These are phyloP conservation scores for Prunus yedoensis DNA, from an alignment of 331 rosid genomes.

Conservation along the genomic window DNA sequence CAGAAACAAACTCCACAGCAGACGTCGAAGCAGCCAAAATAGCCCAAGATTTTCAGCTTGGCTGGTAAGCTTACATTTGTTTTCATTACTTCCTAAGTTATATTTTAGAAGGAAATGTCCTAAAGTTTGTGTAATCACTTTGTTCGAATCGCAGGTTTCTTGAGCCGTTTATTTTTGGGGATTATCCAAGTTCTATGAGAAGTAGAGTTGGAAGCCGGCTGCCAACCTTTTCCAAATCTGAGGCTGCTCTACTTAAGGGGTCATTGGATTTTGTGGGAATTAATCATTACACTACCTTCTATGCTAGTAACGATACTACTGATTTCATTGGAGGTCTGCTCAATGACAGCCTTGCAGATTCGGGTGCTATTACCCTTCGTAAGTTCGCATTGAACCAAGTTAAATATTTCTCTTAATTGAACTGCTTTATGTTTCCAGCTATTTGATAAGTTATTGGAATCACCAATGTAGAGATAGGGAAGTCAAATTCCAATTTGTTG, in stretches of 20 bases:
- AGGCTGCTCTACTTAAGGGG: conserved; percentile 65
- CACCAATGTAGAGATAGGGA: neutral
- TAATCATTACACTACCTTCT: conserved; percentile 88
- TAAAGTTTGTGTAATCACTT: neutral
- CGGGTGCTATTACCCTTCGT: conserved; percentile 74
- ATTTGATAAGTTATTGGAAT: neutral
- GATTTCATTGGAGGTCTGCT: conserved; percentile 32
- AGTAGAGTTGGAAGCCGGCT: conserved; percentile 63
- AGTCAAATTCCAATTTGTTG: neutral
- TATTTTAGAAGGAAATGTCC: neutral
- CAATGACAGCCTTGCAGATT: conserved; percentile 55
- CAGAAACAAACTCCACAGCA: conserved; percentile 56
- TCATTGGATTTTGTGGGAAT: conserved; percentile 93
- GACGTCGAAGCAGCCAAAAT: conserved; percentile 75
- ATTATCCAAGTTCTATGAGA: conserved; percentile 90
- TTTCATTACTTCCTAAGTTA: neutral
- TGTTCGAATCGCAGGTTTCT: conserved; percentile 59
- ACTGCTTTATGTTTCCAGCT: neutral
- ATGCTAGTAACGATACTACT: conserved; percentile 41
- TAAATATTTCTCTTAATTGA: neutral
- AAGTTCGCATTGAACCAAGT: conserved; percentile 35
- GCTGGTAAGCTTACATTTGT: conserved; percentile 54
- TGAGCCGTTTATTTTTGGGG: conserved; percentile 79
- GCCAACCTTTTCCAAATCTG: conserved; percentile 56
- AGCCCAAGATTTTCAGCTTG: conserved; percentile 96